Base-by-base conservation (phyloP, 331 rosid species). In the Quercus phellos region DNA sequence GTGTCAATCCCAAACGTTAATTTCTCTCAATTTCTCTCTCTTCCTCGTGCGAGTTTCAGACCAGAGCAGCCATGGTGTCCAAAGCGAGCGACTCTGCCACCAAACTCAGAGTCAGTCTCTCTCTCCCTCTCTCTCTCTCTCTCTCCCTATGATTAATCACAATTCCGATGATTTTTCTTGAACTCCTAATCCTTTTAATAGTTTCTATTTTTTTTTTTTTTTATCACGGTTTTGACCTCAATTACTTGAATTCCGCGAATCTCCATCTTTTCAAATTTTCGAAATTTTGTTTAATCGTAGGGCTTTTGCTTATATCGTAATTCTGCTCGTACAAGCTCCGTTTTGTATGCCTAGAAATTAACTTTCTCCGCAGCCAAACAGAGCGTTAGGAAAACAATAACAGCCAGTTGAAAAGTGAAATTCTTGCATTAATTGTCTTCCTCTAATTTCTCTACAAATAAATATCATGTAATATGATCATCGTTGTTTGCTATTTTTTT, bases 51-150 rank as follows among this genome's bases (percentile, higher is more conserved):
- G 82, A 29, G 70, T 38, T 51, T 50, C 80, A 69, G 55, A 68
- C 72, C 74, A 58, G 64, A 71, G 77, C 79, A 56, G 70, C 87
- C 81, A 88, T 89, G 90, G 90, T 82, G 51, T 84, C 93, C 91
- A 85, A 83, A 74, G 87, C 92, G 9, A 56, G 80, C 60, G 94
- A 94, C 81, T 83, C 92, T 73, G 78, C 83, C 34, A 51, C 74
- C 60, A 76, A 77, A 72, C 79, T 73, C 77, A 80, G 78, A 70
- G 97, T 94, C 76, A 78, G 96, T 87, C 64, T 81, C 76, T 83
- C 84, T 73, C 51, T 54, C 32, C 4, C 7, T 56, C 21, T 24
- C 53, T 22, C 51, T 66, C 51, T 66, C 34, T 69, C 3, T 55
- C n/a, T 53, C n/a, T 4, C 14, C 46, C 22, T 13, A 74, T 73